These are phyloP conservation scores for Pestalotiopsis sp. DNA, from an alignment of 2,329 filamentous ascomycete species.

Conservation along the genomic window DNA sequence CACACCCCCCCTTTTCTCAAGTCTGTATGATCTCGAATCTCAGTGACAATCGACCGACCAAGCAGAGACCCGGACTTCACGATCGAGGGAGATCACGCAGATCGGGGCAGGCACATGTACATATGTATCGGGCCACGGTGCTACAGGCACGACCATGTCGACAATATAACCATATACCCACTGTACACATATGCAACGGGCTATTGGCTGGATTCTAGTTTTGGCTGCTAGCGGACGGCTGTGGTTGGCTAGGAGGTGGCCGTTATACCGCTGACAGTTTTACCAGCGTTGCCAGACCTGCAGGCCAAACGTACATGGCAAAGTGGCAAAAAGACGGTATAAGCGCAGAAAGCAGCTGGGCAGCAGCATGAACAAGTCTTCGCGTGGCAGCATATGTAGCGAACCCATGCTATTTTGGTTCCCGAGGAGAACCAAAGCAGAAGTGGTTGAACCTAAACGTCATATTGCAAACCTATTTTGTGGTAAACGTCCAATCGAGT, in stretches of 20 bases:
- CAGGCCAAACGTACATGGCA: too few species aligned
- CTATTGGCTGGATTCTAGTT: neutral
- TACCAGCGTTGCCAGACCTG: neutral
- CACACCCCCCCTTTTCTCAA: neutral
- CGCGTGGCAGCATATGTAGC: neutral
- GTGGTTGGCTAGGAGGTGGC: neutral
- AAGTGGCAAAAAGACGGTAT: too few species aligned
- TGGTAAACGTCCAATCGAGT: neutral
- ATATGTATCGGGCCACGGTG: neutral
- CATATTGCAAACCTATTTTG: neutral
- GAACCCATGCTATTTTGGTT: neutral
- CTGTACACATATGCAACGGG: neutral
- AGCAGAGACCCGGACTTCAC: neutral
- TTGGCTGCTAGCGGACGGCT: neutral
- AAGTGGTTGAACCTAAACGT: neutral
- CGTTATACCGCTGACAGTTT: neutral
- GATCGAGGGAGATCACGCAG: neutral
- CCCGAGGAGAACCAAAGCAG: neutral
- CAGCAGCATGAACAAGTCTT: neutral
- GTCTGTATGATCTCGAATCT: neutral
- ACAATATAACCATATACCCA: neutral
- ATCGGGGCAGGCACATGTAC: neutral
- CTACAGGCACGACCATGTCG: too few species aligned
- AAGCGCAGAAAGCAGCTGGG: too few species aligned
- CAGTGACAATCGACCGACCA: neutral